Evolutionary conservation across 305 asterid species (phyloP).

Genomic region (Fraxinus latifolia): DNA sequence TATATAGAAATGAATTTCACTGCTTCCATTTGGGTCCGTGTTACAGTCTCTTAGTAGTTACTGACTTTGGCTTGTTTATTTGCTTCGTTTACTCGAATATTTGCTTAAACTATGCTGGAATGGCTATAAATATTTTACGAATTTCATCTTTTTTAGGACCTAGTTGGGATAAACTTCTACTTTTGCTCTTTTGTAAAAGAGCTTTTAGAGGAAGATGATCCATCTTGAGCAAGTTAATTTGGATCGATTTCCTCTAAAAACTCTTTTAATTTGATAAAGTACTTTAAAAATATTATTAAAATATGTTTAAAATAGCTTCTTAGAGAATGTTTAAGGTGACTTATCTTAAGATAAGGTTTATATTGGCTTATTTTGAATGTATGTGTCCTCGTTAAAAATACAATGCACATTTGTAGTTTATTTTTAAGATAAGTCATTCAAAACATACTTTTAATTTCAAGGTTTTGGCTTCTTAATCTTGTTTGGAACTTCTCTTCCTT

Average conservation of each 20-base stretch:
- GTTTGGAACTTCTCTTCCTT: background rate
- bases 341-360: background rate
- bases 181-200: background rate
- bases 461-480: background rate
- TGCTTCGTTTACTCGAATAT: background rate
- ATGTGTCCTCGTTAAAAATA: background rate
- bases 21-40: background rate
- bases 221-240: background rate
- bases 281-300: background rate
- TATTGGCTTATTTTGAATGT: background rate
- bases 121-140: background rate
- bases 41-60: background rate
- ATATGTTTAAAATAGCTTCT: background rate
- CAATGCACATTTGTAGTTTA: background rate
- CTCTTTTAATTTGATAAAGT: background rate
- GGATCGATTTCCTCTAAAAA: background rate
- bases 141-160: background rate
- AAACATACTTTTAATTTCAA: background rate
- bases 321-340: background rate
- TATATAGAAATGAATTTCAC: background rate
- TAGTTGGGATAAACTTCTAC: background rate
- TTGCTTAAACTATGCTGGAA: background rate
- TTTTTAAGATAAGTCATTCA: background rate
- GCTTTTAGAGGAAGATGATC: background rate
- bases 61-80: slow-evolving; percentile 1